Conservation (phyloP, 345 rosid genomes). For the Erucastrum elatum region DNA sequence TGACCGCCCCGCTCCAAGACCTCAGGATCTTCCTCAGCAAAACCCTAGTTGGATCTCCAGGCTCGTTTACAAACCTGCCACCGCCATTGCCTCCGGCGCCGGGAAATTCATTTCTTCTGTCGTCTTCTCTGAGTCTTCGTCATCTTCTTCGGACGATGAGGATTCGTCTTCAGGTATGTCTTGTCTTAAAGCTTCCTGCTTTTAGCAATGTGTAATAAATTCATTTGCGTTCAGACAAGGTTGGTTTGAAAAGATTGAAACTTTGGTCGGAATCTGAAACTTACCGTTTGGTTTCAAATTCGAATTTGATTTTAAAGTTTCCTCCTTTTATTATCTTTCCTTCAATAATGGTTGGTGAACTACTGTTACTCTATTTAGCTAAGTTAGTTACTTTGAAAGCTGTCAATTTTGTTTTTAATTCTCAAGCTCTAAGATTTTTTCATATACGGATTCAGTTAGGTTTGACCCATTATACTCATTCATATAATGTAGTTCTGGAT, state of each 20-base stretch:
- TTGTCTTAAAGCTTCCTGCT: background rate
- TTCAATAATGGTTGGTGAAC: slow-evolving; percentile 17
- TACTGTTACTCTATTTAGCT: background rate
- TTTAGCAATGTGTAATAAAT: background rate
- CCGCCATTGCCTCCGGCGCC: slow-evolving; percentile 73
- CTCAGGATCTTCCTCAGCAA: slow-evolving; percentile 34
- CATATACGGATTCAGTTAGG: slow-evolving; percentile 6
- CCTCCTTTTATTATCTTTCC: slow-evolving; percentile 3
- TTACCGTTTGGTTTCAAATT: slow-evolving; percentile 5
- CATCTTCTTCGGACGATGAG: slow-evolving; percentile 53
- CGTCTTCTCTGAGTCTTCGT: slow-evolving; percentile 58
- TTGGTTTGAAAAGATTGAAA: background rate
- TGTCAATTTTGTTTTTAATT: background rate
- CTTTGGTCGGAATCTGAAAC: slow-evolving; percentile 2
- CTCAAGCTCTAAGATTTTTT: background rate
- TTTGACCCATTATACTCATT: background rate
- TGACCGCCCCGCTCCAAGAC: slow-evolving; percentile 48
- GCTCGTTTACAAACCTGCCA: slow-evolving; percentile 71
- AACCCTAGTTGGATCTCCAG: slow-evolving; percentile 92
- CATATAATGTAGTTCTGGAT: background rate
- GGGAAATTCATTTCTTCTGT: slow-evolving; percentile 69
- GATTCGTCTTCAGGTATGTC: slow-evolving; percentile 52
- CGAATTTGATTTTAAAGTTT: slow-evolving; percentile 14
- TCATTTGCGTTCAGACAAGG: background rate
- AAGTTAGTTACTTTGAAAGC: slow-evolving; percentile 12